A percentile compares a stretch with the other conserved stretches of the same genome.
These are phyloP conservation scores for Selenicereus undatus DNA, from an alignment of 148 eudicot genomes.

Conservation along the genomic window DNA sequence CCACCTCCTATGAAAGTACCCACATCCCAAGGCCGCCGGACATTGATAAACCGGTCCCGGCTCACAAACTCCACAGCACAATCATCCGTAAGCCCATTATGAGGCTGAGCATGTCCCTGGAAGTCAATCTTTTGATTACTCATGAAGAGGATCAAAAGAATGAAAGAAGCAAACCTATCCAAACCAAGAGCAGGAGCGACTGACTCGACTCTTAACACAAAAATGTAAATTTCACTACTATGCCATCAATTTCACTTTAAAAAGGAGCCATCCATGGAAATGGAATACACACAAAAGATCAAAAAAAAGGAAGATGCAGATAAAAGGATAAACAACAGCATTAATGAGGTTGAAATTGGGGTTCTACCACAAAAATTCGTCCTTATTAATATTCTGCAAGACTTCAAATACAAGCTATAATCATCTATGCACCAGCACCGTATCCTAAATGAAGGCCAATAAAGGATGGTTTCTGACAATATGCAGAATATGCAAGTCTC, in stretches of 20 bases:
- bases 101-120: conserved; percentile 23
- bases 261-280: conserved; percentile 18
- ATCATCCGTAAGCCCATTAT: conserved; percentile 25
- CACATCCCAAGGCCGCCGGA: conserved; percentile 34
- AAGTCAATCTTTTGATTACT: conserved; percentile 33
- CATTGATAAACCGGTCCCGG: conserved; percentile 20
- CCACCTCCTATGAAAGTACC: conserved; percentile 25
- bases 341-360: conserved; percentile 26
- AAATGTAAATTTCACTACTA: not conserved
- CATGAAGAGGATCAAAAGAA: conserved; percentile 21
- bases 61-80: conserved; percentile 23
- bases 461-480: conserved; percentile 28
- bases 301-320: conserved; percentile 20
- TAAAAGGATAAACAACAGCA: conserved; percentile 21
- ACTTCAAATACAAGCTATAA: conserved; percentile 24
- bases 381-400: conserved; percentile 20
- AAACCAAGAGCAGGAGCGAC: conserved; percentile 9
- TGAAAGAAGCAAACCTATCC: not conserved
- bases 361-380: conserved; percentile 21
- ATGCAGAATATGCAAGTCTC: conserved; percentile 27
- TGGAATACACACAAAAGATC: conserved; percentile 19
- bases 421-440: conserved; percentile 17
- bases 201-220: conserved; percentile 1
- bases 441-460: conserved; percentile 25
- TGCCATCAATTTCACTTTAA: conserved; percentile 3